Conservation (phyloP, 2,329 filamentous ascomycete species). For the Epichloe sylvatica region DNA sequence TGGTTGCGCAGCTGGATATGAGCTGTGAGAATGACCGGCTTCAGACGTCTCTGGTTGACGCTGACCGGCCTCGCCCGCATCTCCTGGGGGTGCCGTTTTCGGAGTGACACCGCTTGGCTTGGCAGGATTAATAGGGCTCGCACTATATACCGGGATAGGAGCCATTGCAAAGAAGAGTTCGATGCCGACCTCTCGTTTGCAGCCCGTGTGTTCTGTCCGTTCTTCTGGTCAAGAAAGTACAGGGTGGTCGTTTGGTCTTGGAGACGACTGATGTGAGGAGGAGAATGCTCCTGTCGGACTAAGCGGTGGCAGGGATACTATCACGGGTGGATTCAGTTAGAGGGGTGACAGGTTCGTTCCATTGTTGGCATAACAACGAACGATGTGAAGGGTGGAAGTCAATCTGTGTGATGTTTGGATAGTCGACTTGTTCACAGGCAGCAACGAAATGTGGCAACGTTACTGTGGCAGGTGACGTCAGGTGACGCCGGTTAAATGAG, state of each 20-base stretch:
- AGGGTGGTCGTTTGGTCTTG: neutral
- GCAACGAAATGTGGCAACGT: slow-evolving; percentile 1
- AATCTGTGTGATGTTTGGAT: too few relatives aligned
- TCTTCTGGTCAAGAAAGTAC: neutral
- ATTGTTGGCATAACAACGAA: too few relatives aligned
- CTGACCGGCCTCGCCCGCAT: slow-evolving; percentile 1
- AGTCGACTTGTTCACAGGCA: neutral
- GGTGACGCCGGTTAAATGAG: slow-evolving; percentile 1
- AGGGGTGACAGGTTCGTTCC: too few relatives aligned
- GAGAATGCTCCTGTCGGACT: too few relatives aligned
- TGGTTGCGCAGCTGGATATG: slow-evolving; percentile 31
- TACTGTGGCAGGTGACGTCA: slow-evolving; percentile 3
- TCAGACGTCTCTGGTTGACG: slow-evolving; percentile 1
- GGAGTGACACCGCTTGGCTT: slow-evolving; percentile 38
- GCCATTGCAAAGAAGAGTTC: slow-evolving; percentile 31
- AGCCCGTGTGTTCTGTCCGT: neutral
- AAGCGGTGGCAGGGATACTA: too few relatives aligned
- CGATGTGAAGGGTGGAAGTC: too few relatives aligned
- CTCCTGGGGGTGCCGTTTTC: slow-evolving; percentile 20
- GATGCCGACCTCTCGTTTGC: neutral
- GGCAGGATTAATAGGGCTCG: slow-evolving; percentile 43
- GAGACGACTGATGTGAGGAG: too few relatives aligned
- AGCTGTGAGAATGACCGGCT: slow-evolving; percentile 7
- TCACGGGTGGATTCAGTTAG: too few relatives aligned
- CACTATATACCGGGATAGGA: slow-evolving; percentile 44